phyloP scores from a whole-genome alignment of 2,329 filamentous ascomycete genomes.

The Elsinoe ampelina region DNA sequence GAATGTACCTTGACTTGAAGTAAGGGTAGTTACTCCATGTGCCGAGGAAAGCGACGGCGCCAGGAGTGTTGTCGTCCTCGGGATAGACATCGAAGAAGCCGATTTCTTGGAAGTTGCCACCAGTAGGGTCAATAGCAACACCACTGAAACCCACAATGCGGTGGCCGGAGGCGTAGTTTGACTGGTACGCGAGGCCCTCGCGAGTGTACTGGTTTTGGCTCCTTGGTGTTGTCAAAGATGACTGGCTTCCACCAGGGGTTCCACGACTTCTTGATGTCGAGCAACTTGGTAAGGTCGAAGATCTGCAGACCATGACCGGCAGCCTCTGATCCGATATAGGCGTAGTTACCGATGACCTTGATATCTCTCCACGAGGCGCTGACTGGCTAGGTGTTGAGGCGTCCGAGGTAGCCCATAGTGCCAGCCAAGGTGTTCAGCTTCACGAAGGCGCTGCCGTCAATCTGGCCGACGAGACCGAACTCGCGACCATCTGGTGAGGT shows the following conservation, averaged over 20 bases:
- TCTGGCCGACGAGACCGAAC: slow-evolving; percentile 46
- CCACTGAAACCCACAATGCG: slow-evolving; percentile 29
- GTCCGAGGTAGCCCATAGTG: slow-evolving; percentile 44
- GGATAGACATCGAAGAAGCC: slow-evolving; percentile 45
- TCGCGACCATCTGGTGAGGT: slow-evolving; percentile 45
- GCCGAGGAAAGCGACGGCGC: slow-evolving; percentile 26
- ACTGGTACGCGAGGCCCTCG: slow-evolving; percentile 30
- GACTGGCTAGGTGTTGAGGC: slow-evolving; percentile 40
- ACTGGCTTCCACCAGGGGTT: slow-evolving; percentile 26
- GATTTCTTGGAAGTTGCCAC: slow-evolving; percentile 36
- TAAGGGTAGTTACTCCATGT: slow-evolving; percentile 43
- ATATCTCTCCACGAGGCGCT: slow-evolving; percentile 47
- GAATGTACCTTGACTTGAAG: slow-evolving; percentile 42
- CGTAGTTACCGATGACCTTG: slow-evolving; percentile 33
- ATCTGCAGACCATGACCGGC: slow-evolving; percentile 49
- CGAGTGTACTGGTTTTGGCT: slow-evolving; percentile 37
- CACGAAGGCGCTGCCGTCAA: slow-evolving; percentile 46
- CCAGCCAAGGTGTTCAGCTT: slow-evolving; percentile 41
- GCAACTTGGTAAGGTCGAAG: slow-evolving; percentile 53
- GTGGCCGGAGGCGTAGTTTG: slow-evolving; percentile 30
- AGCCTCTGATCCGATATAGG: slow-evolving; percentile 38
- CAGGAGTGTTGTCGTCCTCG: slow-evolving; percentile 38
- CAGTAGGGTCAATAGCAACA: slow-evolving; percentile 35
- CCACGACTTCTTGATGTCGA: slow-evolving; percentile 32
- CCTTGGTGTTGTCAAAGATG: slow-evolving; percentile 35